Base-by-base conservation (phyloP, 2,329 filamentous ascomycete genomes). In the Fonsecaea multimorphosa region DNA sequence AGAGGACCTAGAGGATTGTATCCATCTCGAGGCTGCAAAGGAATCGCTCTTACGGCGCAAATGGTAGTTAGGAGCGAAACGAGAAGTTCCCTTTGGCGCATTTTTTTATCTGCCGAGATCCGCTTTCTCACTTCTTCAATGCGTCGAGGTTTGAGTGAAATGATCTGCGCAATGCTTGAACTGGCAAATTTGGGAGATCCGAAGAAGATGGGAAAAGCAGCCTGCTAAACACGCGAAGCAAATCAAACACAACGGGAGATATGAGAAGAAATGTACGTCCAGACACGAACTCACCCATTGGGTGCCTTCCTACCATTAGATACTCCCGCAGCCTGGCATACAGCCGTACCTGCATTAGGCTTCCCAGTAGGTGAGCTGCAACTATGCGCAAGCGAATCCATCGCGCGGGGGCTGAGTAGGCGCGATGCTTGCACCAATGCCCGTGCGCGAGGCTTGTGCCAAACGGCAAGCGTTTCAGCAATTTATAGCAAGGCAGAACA, bases 401-500 rank as follows among this genome's bases (percentile, higher is more conserved):
- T 64, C 57, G 51, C 55, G 58, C 32, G 46, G 58, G 38, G 67
- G 67, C 67, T 67, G 64, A 67, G 66, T 61, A 46, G 57, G 38
- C 62, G 53, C 32, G 51, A 53, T 14, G 24, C 16, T 51, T 32
- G 16, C 49, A 53, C 59, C 59, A 61, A 61, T 61, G 34, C 52
- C 59, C 8, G 49, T 44, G 19, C 46, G 14, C 14, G 29, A 44
- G 54, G 46, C 53, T 24, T 58, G n/a, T 19, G 53, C 24, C 54
- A 60, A 67, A 69, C 67, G 44, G 2, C 44, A 27, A 38, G 27
- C 59, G 67, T 69, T 69, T 69, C 67, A 67, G 53, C 59, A 67
- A 69, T 69, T 67, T 66, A 65, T 58, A 61, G 67, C 64, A 67
- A 67, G 67, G 67, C 67, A 60, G 67, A 69, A 63, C 59, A 58